phyloP scores from a whole-genome alignment of 2,329 filamentous ascomycete genomes.

The Clarireedia sp. region DNA sequence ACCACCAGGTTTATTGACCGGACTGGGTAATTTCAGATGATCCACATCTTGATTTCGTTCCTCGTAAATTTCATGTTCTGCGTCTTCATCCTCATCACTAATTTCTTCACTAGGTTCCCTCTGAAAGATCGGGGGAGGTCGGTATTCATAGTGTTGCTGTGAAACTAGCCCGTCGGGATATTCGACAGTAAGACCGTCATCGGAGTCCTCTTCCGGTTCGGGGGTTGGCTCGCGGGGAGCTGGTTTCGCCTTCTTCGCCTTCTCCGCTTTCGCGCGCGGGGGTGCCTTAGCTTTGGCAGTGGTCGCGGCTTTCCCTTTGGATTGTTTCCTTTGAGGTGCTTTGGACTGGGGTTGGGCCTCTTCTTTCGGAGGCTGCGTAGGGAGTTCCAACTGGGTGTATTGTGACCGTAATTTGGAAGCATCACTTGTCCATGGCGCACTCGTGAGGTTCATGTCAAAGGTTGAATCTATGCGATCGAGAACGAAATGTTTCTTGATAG shows the following conservation, averaged over 20 bases:
- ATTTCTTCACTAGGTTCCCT: constrained; percentile 29
- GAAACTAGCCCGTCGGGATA: constrained; percentile 45
- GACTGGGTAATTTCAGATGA: constrained; percentile 46
- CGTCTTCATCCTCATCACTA: constrained; percentile 40
- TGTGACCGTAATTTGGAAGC: constrained; percentile 55
- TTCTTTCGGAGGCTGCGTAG: neutral
- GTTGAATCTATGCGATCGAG: constrained; percentile 75
- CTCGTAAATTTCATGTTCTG: constrained; percentile 35
- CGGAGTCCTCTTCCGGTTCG: constrained; percentile 39
- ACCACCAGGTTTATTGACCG: constrained; percentile 34
- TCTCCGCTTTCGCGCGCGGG: constrained; percentile 27
- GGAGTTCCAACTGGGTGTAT: constrained; percentile 51
- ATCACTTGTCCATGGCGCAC: constrained; percentile 58
- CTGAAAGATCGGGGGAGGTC: constrained; percentile 23
- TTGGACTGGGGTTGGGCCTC: constrained; percentile 11
- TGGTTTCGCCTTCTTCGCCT: constrained; percentile 29
- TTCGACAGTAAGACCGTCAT: constrained; percentile 50
- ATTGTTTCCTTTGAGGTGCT: constrained; percentile 18
- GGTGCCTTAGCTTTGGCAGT: constrained; percentile 25
- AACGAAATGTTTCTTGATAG: constrained; percentile 65
- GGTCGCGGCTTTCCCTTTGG: constrained; percentile 24
- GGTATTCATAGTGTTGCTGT: constrained; percentile 17
- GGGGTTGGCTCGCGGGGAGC: constrained; percentile 25
- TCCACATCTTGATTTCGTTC: constrained; percentile 30
- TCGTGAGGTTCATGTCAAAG: constrained; percentile 79